Base-by-base conservation (phyloP, 1,139 yeast genomes). In the Suhomyces wounanorum region DNA sequence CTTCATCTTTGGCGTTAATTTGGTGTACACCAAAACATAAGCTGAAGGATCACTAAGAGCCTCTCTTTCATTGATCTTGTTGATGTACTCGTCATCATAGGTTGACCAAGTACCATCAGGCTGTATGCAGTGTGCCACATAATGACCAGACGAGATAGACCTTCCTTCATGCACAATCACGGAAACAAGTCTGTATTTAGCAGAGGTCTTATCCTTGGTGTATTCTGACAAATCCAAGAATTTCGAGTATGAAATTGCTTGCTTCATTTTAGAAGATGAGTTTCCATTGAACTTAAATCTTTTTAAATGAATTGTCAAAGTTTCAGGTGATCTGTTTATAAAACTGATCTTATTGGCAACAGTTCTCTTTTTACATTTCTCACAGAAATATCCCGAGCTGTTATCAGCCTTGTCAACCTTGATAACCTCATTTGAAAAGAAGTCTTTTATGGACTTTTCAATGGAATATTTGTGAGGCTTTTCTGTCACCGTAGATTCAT, bases 141-240 rank as follows among this genome's bases (percentile, higher is more conserved):
- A 94, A 68, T 94, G 99, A 6, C 99, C 99, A 8, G 95, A 85
- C 44, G 92, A 85, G 13, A 92, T 84, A 1, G 96, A 88, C 55
- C 98, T 79, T 39, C 99, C 99, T 63, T 90, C 96, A 65, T 94
- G 99, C 16, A 91, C 92, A 54, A 92, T 88, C 18, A 92, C 97
- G 17, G 94, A 83, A n/a, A 83, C 78, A 55, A 94, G 77, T 64
- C 85, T 86, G 68, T 94, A 94, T 51, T 78, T 75, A 9, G 84
- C 81, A 0, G 87, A 83, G 1, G 66, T 56, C 56, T 68, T 65
- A 17, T 62, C 57, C 2, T 79, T 70, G 38, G 89, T 81, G 65
- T 80, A 92, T 52, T 80, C 81, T 0, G 90, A 73, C 53, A 94
- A 71, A 62, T 92, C 95, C 53, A 94, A 74, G 53, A 79, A 82